Percentiles rank a stretch among this genome's conserved stretches.
phyloP scores from a whole-genome alignment of 1,284 basidiomycete species.

The Thecaphora frezii region DNA sequence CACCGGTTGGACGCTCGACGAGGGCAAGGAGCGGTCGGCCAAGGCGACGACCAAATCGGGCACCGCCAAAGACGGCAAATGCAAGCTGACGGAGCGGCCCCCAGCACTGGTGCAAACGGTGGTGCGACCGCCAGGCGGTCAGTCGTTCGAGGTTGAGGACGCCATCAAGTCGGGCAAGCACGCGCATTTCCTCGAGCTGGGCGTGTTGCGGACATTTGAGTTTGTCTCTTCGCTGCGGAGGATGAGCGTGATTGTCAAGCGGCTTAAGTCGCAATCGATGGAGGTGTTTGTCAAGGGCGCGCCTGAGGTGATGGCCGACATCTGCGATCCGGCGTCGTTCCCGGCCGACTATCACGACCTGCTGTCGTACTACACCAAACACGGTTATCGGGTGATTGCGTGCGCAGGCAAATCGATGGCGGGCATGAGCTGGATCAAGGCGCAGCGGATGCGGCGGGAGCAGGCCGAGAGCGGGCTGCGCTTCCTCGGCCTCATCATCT shows the following conservation, averaged over 20 bases:
- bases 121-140: slow-evolving; percentile 88
- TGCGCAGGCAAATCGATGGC: slow-evolving; percentile 95
- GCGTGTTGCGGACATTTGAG: slow-evolving; percentile 94
- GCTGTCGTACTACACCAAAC: slow-evolving; percentile 92
- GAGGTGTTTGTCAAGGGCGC: slow-evolving; percentile 98
- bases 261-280: slow-evolving; percentile 89
- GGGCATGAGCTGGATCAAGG: slow-evolving; percentile 92
- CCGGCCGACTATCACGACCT: slow-evolving; percentile 96
- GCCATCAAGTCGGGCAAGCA: slow-evolving; percentile 80
- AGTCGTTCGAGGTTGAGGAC: slow-evolving; percentile 85
- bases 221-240: slow-evolving; percentile 89
- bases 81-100: slow-evolving; percentile 68
- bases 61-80: slow-evolving; percentile 51
- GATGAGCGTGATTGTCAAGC: slow-evolving; percentile 97
- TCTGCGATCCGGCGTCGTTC: slow-evolving; percentile 64
- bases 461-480: slow-evolving; percentile 87
- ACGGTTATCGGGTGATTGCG: slow-evolving; percentile 96
- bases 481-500: slow-evolving; percentile 94
- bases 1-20: slow-evolving; percentile 93
- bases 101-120: slow-evolving; percentile 93
- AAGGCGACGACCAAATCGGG: slow-evolving; percentile 45
- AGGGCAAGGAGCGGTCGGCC: slow-evolving; percentile 63
- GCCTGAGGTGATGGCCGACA: slow-evolving; percentile 94
- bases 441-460: slow-evolving; percentile 92
- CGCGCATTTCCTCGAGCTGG: slow-evolving; percentile 87